Evolutionary conservation across 768 basidiomycete species (phyloP).

Genomic region (Russula compacta): DNA sequence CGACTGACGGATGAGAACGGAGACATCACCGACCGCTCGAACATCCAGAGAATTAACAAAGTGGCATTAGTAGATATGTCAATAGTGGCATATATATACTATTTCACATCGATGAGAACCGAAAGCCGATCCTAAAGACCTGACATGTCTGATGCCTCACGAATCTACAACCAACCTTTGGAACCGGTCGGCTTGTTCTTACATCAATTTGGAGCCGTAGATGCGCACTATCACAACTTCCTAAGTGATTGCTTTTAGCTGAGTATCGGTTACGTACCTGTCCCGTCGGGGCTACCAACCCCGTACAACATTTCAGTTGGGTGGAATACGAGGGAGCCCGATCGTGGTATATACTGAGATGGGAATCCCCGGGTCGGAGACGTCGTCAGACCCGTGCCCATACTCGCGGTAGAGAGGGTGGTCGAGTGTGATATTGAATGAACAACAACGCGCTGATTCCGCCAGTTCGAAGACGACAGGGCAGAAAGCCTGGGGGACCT

Average conservation of each 20-base stretch:
- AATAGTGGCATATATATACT: conserved; percentile 5
- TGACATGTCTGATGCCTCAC: background rate
- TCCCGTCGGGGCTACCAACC: conserved; percentile 64
- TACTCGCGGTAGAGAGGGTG: conserved; percentile 36
- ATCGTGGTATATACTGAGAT: conserved; percentile 51
- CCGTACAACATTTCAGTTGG: conserved; percentile 81
- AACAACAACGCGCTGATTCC: conserved; percentile 53
- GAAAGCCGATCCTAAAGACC: conserved; percentile 8
- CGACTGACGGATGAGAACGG: no score
- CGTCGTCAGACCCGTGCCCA: conserved; percentile 46
- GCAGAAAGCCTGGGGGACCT: conserved; percentile 31
- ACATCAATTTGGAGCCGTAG: conserved; percentile 19
- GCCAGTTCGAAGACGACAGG: conserved; percentile 50
- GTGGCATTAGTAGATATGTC: background rate
- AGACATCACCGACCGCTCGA: background rate
- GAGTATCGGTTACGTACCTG: conserved; percentile 23
- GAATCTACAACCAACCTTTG: background rate
- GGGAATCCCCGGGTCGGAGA: conserved; percentile 48
- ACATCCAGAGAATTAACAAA: background rate
- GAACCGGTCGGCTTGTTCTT: background rate
- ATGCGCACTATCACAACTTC: conserved; percentile 12
- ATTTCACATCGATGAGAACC: background rate
- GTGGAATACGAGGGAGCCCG: conserved; percentile 67
- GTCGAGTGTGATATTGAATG: conserved; percentile 41
- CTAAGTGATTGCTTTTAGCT: background rate